Base-by-base conservation (phyloP, 768 basidiomycete species). In the Paxillus involutus region DNA sequence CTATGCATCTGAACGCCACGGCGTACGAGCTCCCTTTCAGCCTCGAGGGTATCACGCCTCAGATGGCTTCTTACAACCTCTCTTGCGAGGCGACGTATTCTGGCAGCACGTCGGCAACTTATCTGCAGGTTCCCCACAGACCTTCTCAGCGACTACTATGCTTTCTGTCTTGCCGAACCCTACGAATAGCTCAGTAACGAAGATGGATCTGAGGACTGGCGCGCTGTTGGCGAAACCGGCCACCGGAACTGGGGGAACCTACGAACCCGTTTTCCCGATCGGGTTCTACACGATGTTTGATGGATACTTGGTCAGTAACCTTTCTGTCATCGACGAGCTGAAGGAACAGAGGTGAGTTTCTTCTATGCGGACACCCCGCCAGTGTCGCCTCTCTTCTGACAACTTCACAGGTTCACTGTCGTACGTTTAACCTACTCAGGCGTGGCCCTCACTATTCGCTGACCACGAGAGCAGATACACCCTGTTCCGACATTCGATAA, bases 401-500 rank as follows among this genome's bases (percentile, higher is more conserved):
- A 17, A 46, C 30, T 26, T 29, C 33, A 26, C 30, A 60, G 58
- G 12, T 58, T 59, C 35, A 58, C 57, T 21, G 66, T 80, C 29
- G 77, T 78, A 62, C 32, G 73, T 68, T n/a, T 35, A 29, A 17
- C 16, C 33, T 4, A 4, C 29, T 32, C 7, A 8, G 37, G 26
- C n/a, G 6, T n/a, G 8, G 33, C 12, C 33, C 17, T 19, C 3
- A 7, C 36, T 51, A 0, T 5, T 49, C 21, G 10, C 36, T 60
- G 52, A 60, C 52, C 1, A 3, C 10, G 39, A 41, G 6, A 50
- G 30, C 46, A 79, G 84, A 77, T 91, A 16, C 91, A 93, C 61
- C 85, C 87, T 2, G 72, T 89, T 5, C 89, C 91, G 0, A 69
- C 80, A 0, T 90, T 86, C 55, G 77, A 76, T 56, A 83, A 87